phyloP scores from a whole-genome alignment of 2,329 filamentous ascomycete species.

The Colletotrichum nymphaeae region DNA sequence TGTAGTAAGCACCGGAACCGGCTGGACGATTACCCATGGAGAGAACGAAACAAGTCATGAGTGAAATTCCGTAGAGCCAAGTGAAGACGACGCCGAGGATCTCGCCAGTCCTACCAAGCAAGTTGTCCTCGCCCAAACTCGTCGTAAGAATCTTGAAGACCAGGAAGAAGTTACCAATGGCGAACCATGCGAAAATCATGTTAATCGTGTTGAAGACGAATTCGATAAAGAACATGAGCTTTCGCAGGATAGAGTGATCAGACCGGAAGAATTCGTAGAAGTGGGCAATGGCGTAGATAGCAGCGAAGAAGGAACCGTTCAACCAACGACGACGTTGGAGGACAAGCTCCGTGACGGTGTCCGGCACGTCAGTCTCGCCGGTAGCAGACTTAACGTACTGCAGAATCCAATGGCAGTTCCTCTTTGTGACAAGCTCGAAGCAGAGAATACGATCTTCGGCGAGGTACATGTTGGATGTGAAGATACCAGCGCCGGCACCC shows the following conservation, averaged over 20 bases:
- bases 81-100: slow-evolving; percentile 92
- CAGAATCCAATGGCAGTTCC: slow-evolving; percentile 96
- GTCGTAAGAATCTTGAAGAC: slow-evolving; percentile 97
- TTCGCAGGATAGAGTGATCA: slow-evolving; percentile 87
- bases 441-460: slow-evolving; percentile 99
- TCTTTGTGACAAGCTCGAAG: slow-evolving; percentile 97
- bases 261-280: slow-evolving; percentile 97
- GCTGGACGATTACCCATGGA: slow-evolving; percentile 94
- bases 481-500: slow-evolving; percentile 91
- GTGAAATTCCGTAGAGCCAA: slow-evolving; percentile 92
- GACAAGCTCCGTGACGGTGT: slow-evolving; percentile 93
- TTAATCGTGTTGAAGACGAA: slow-evolving; percentile 95
- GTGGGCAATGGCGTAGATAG: slow-evolving; percentile 93
- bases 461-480: slow-evolving; percentile 99
- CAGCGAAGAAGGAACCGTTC: slow-evolving; percentile 98
- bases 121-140: slow-evolving; percentile 75
- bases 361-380: slow-evolving; percentile 96
- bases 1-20: slow-evolving; percentile 92
- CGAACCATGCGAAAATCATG: slow-evolving; percentile 99
- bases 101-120: slow-evolving; percentile 82
- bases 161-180: slow-evolving; percentile 98
- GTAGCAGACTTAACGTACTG: slow-evolving; percentile 98
- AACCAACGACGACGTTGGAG: slow-evolving; percentile 96
- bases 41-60: slow-evolving; percentile 95
- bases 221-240: slow-evolving; percentile 90